A percentile compares a stretch with the other conserved stretches of the same genome.
phyloP scores from a whole-genome alignment of 768 basidiomycete genomes.

The Russula olivacea region DNA sequence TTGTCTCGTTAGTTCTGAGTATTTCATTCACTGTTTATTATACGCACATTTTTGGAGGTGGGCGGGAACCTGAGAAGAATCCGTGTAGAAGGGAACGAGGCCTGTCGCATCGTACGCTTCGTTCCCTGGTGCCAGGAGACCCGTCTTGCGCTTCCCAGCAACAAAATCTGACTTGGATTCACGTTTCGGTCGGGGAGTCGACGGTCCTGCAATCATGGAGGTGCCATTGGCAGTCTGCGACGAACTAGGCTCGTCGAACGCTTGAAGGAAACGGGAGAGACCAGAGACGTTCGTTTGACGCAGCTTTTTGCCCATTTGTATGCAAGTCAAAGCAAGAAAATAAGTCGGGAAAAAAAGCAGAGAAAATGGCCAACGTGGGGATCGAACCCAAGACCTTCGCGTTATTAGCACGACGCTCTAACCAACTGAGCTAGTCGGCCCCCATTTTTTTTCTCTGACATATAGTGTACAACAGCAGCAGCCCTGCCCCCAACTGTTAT shows the following conservation, averaged over 20 bases:
- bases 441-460: fast-evolving
- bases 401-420: slow-evolving; percentile 86
- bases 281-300: slow-evolving; percentile 19
- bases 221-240: not conserved
- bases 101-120: slow-evolving; percentile 51
- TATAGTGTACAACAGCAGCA: too few species aligned
- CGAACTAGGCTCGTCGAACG: not conserved
- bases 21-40: not conserved
- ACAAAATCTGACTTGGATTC: not conserved
- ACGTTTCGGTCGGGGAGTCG: not conserved
- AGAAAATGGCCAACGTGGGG: slow-evolving; percentile 25
- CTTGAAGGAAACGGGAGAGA: slow-evolving; percentile 11
- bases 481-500: too few species aligned
- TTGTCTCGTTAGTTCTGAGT: not conserved
- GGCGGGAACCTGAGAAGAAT: slow-evolving; percentile 62
- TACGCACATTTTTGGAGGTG: slow-evolving; percentile 79
- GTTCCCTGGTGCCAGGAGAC: slow-evolving; percentile 20
- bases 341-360: not conserved
- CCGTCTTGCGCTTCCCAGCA: slow-evolving; percentile 3
- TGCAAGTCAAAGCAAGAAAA: not conserved
- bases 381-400: slow-evolving; percentile 29
- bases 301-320: slow-evolving; percentile 15
- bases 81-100: slow-evolving; percentile 65
- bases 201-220: not conserved
- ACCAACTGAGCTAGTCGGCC: slow-evolving; percentile 74